These are phyloP conservation scores for Chaetomium olivaceum DNA, from an alignment of 2,329 filamentous ascomycete species.

Conservation along the genomic window DNA sequence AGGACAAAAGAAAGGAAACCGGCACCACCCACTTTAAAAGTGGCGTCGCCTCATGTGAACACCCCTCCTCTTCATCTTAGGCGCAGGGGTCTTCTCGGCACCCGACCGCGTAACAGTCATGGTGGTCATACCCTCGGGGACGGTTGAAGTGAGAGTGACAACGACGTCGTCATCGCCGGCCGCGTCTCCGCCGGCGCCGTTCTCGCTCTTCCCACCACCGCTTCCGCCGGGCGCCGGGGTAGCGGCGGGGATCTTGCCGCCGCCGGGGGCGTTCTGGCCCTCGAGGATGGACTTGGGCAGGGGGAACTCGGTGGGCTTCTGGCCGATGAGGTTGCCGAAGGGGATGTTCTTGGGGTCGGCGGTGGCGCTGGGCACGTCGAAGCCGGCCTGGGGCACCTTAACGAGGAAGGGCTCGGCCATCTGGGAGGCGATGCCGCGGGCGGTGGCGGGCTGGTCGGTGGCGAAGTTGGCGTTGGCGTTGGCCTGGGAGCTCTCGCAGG, in stretches of 20 bases:
- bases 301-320: slow-evolving; percentile 2
- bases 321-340: slow-evolving; percentile 26
- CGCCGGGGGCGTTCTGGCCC: slow-evolving; percentile 14
- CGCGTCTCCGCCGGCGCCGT: not conserved
- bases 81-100: not conserved
- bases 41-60: not conserved
- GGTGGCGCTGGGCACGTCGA: slow-evolving; percentile 24
- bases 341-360: slow-evolving; percentile 30
- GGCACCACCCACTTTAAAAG: not conserved
- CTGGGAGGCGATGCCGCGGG: slow-evolving; percentile 48
- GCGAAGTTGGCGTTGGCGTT: slow-evolving; percentile 37
- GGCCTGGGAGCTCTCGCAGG: slow-evolving; percentile 36
- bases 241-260: slow-evolving; percentile 1
- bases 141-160: slow-evolving; percentile 47
- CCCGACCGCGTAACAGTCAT: slow-evolving; percentile 34
- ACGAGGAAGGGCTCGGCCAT: slow-evolving; percentile 50
- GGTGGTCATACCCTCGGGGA: slow-evolving; percentile 36
- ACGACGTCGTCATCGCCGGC: slow-evolving; percentile 23
- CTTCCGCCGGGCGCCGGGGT: not conserved
- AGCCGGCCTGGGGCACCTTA: slow-evolving; percentile 37
- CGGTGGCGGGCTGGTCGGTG: slow-evolving; percentile 44
- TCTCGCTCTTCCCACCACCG: not conserved
- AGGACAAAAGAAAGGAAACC: not conserved
- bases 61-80: not conserved
- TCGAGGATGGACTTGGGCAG: slow-evolving; percentile 9